phyloP scores from a whole-genome alignment of 2,329 filamentous ascomycete genomes.

The Beauveria varroae region DNA sequence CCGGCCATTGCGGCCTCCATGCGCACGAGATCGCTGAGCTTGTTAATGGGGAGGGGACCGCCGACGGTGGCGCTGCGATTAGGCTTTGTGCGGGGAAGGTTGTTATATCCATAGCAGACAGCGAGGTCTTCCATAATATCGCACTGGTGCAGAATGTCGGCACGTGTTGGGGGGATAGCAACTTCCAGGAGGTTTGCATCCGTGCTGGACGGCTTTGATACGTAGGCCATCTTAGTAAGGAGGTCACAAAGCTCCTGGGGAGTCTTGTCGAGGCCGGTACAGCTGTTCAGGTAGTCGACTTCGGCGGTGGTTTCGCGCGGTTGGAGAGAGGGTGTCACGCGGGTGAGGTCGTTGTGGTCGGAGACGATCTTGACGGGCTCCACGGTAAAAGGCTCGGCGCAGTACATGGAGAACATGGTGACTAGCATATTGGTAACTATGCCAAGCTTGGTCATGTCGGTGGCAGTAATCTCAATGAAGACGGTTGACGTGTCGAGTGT shows the following conservation, averaged over 20 bases:
- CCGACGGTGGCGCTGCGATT: conserved; percentile 82
- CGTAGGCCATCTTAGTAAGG: conserved; percentile 81
- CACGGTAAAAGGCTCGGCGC: conserved; percentile 79
- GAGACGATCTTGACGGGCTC: conserved; percentile 92
- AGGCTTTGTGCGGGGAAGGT: conserved; percentile 78
- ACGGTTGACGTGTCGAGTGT: conserved; percentile 84
- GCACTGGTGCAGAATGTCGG: conserved; percentile 91
- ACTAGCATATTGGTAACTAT: conserved; percentile 94
- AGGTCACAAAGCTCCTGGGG: conserved; percentile 70
- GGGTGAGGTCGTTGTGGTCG: conserved; percentile 77
- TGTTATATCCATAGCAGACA: conserved; percentile 97
- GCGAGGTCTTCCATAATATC: conserved; percentile 99
- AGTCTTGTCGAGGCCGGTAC: conserved; percentile 73
- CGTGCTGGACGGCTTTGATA: conserved; percentile 65
- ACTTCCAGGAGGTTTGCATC: conserved; percentile 70
- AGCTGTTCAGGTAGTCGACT: conserved; percentile 87
- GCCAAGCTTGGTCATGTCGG: conserved; percentile 91
- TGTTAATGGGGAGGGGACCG: conserved; percentile 84
- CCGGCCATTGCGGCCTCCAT: conserved; percentile 86
- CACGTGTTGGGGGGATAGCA: conserved; percentile 77
- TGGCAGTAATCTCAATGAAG: conserved; percentile 94
- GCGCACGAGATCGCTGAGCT: conserved; percentile 85
- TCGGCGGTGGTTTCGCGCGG: conserved; percentile 73
- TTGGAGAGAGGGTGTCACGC: conserved; percentile 73
- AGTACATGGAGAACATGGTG: conserved; percentile 94